Evolutionary conservation across 2,329 filamentous ascomycete genomes (phyloP).

Genomic region (Hypoxylon sp.): DNA sequence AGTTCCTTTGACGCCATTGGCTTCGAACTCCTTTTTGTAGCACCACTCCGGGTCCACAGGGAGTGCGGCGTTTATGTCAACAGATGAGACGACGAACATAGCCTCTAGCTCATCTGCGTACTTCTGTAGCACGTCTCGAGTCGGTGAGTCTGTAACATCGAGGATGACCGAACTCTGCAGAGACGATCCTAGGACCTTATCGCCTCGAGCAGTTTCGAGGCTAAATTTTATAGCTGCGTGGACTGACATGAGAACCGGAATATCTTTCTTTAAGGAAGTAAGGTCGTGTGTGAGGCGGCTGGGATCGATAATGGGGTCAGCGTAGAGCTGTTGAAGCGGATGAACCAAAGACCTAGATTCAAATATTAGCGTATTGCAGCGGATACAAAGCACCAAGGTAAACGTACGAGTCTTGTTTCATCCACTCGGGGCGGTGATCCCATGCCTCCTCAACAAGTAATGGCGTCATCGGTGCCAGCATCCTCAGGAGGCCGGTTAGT

Average conservation of each 20-base stretch:
- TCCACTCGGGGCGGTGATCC: conserved; percentile 78
- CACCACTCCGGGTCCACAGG: conserved; percentile 56
- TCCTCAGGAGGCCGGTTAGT: conserved; percentile 79
- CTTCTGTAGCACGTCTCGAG: conserved; percentile 55
- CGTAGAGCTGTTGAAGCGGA: conserved; percentile 66
- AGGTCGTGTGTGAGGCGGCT: conserved; percentile 58
- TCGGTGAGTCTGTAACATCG: conserved; percentile 58
- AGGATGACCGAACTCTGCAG: conserved; percentile 82
- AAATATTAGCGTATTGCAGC: not conserved
- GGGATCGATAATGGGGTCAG: conserved; percentile 60
- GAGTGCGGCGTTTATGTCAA: conserved; percentile 62
- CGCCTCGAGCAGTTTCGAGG: conserved; percentile 79
- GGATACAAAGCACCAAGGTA: not conserved
- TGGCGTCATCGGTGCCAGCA: conserved; percentile 86
- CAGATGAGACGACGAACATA: conserved; percentile 78
- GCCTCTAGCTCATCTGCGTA: conserved; percentile 68
- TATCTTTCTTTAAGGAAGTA: conserved; percentile 58
- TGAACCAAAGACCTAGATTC: conserved; percentile 51
- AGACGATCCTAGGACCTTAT: conserved; percentile 83
- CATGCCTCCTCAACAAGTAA: conserved; percentile 90
- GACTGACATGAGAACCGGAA: conserved; percentile 66
- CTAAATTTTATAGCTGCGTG: conserved; percentile 79
- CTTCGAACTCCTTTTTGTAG: conserved; percentile 61
- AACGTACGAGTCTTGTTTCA: conserved; percentile 66
- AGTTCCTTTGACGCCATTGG: conserved; percentile 56